Evolutionary conservation across 2,329 filamentous ascomycete species (phyloP), one percentile per base, ranked within the genome.

Genomic region (Alternaria conjuncta): DNA sequence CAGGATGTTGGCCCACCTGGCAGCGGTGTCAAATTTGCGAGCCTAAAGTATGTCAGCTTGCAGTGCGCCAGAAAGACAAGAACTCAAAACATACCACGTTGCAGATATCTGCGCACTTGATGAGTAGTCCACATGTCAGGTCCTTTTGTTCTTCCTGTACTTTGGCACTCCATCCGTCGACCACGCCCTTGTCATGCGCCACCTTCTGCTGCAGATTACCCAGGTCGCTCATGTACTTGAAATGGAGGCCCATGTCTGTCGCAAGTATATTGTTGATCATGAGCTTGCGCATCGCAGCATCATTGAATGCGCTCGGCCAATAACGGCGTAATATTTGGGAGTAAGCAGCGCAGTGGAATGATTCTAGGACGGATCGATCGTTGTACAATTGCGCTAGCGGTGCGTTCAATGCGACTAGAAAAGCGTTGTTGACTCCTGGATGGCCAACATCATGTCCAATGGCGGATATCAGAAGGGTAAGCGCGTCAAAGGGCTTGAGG

Each of bases 181-280:
- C 87, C 6, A 81, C 82, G 54, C 84, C 86, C 60, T 89, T 85
- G 70, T 89, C 90, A 43, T 88, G 88, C 44, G 89, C 86, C 11
- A 96, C 85, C 77, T 92, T 94, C 65, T 91, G 88, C 79, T 97
- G 93, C 55, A 97, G 81, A 66, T 90, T 89, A n/a, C 88, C 89
- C 44, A 98, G 84, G 77, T 91, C 92, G 75, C 90, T 90, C 94
- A 98, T 98, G 80, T 97, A 99, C 73, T 96, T 94, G 73, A 97
- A 97, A 80, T 99, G 96, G 7, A 97, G 82, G 8, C 94, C 94
- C 96, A 99, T 99, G 75, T 99, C 96, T 0, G 96, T 99, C 3
- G 96, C 93, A 23, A 99, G 84, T 63, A 99, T 98, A n/a, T 93
- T 96, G 78, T 93, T 97, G 73, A 97, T 98, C 90, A 98, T 96